Evolutionary conservation across 768 basidiomycete species (phyloP), one percentile per base, ranked within the genome.

Genomic region (Kwoniella heveanensis): DNA sequence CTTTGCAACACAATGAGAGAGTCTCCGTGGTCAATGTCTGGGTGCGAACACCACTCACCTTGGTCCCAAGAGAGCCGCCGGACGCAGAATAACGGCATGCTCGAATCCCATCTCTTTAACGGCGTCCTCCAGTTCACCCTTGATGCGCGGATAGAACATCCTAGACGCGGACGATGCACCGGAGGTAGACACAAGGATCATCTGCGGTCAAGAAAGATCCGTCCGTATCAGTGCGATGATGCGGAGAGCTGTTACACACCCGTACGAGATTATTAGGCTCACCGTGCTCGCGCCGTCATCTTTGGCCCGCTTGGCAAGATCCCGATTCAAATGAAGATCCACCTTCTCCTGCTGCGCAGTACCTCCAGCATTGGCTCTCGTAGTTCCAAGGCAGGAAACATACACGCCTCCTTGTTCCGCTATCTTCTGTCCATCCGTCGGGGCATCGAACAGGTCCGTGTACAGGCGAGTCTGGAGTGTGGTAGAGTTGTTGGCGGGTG

Each of bases 101-200:
- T 70, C 61, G 56, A 77, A 79, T 4, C 54, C 65, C 54, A 77
- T 67, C 1, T 13, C 57, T 29, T 71, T 74, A 12, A 77, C 57
- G 25, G 48, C 68, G n/a, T 79, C 75, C 46, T 79, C 75, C 26
- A 79, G 53, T 53, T 68, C 49, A 27, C 78, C 78, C 60, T 79
- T 79, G 66, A 79, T 74, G 30, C 51, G 22, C 1, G 62, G 30
- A 39, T 79, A 79, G 25, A 66, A 64, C 27, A 69, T 61, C 36
- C 46, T 47, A 0, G 73, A 73, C 15, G 37, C 59, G 2, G 72
- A 24, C 22, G 32, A 30, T 0, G 71, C 68, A 5, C 73, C 73
- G 15, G 52, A 59, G 5, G 71, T 69, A 0, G 78, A 77, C 15
- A 77, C 72, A 26, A 79, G 71, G 58, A 79, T 76, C 50, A 67